Percentiles rank a stretch among this genome's conserved stretches.
These are phyloP conservation scores for Metschnikowia kunwiensis DNA, from an alignment of 805 yeast species.

Conservation along the genomic window DNA sequence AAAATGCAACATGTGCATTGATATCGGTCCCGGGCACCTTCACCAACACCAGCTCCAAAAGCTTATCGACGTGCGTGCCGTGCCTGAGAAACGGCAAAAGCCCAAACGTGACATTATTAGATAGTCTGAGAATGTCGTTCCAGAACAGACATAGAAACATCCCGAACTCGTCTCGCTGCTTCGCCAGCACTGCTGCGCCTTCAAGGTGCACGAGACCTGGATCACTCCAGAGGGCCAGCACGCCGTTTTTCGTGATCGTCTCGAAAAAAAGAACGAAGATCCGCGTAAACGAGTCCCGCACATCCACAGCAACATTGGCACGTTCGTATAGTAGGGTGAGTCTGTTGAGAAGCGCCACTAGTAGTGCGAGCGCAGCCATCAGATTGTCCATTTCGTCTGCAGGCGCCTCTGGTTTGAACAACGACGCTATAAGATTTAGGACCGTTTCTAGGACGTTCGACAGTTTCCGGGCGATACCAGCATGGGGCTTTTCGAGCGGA, in stretches of 20 bases:
- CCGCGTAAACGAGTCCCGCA: constrained; percentile 18
- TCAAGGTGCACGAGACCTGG: constrained; percentile 27
- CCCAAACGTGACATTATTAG: constrained; percentile 27
- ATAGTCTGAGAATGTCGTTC: constrained; percentile 33
- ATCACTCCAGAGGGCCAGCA: constrained; percentile 33
- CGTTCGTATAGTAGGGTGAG: constrained; percentile 20
- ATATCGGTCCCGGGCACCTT: constrained; percentile 23
- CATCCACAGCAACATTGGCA: constrained; percentile 16
- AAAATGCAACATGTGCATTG: constrained; percentile 24
- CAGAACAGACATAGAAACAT: constrained; percentile 33
- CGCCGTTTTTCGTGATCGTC: constrained; percentile 14
- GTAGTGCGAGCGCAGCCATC: constrained; percentile 11
- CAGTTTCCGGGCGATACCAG: neutral
- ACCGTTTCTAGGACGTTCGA: constrained; percentile 2
- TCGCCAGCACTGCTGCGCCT: constrained; percentile 15
- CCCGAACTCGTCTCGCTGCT: constrained; percentile 23
- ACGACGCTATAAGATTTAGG: constrained; percentile 1
- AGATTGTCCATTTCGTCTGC: constrained; percentile 9
- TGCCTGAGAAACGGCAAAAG: constrained; percentile 25
- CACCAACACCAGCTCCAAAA: constrained; percentile 18
- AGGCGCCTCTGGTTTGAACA: constrained; percentile 2
- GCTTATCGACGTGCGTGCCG: constrained; percentile 20
- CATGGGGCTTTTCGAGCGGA: constrained; percentile 21
- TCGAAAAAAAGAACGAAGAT: constrained; percentile 23
- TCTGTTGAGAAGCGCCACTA: constrained; percentile 24